Conservation (phyloP, 129 eudicot genomes). For the Escallonia rubra region DNA sequence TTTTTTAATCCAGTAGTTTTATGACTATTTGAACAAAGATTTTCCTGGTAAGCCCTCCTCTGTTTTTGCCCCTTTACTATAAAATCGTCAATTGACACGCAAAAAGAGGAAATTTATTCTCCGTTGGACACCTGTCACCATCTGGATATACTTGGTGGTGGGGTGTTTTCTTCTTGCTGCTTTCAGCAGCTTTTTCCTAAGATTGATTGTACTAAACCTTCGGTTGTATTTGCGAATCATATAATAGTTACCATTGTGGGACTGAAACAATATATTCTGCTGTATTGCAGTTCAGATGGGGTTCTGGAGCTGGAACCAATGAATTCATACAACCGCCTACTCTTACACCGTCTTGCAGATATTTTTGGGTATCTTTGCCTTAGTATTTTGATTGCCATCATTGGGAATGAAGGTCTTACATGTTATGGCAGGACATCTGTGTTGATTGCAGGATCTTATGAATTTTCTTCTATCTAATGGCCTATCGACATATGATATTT, state of each 20-base stretch:
- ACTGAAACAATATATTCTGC: slow-evolving; percentile 3
- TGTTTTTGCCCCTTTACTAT: too few species aligned
- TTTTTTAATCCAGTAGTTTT: too few species aligned
- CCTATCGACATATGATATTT: background rate
- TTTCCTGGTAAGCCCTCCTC: too few species aligned
- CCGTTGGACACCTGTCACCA: background rate
- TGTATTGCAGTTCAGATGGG: slow-evolving; percentile 57
- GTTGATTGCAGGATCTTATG: background rate
- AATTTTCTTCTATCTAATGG: background rate
- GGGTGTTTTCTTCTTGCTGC: background rate
- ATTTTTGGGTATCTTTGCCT: slow-evolving; percentile 66
- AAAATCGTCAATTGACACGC: too few species aligned
- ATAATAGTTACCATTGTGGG: background rate
- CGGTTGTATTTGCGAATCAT: too few species aligned
- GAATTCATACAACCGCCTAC: slow-evolving; percentile 83
- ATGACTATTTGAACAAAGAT: too few species aligned
- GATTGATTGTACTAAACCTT: too few species aligned
- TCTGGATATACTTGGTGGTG: background rate
- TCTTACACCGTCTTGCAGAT: slow-evolving; percentile 96
- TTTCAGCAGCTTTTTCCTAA: background rate
- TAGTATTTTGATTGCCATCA: background rate
- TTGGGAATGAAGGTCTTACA: background rate
- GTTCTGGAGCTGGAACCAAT: slow-evolving; percentile 86
- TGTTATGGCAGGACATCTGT: background rate
- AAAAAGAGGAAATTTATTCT: background rate